A percentile compares a stretch with the other conserved stretches of the same genome.
These are phyloP conservation scores for Collybia mongolica DNA, from an alignment of 768 basidiomycete genomes.

Conservation along the genomic window DNA sequence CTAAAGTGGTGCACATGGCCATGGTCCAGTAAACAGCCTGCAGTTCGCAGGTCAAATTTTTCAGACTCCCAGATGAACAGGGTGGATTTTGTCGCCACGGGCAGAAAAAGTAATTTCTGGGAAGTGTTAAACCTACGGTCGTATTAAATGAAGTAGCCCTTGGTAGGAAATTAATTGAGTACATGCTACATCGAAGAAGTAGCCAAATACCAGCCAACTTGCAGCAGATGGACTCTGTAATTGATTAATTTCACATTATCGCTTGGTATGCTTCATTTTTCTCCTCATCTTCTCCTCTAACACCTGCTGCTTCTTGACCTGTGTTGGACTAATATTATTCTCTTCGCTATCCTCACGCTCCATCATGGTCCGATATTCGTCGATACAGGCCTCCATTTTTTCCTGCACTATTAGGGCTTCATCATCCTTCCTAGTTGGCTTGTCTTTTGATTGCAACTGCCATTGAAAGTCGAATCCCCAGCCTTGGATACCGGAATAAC, in stretches of 20 bases:
- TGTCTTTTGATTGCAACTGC: conserved; percentile 35
- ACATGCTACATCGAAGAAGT: neutral
- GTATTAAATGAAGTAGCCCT: neutral
- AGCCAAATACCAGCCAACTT: neutral
- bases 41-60: no score
- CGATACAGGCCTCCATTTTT: conserved; percentile 74
- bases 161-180: neutral
- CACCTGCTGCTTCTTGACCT: conserved; percentile 58
- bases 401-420: conserved; percentile 42
- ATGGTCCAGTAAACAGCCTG: no score
- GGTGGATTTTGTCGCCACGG: no score
- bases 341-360: conserved; percentile 53
- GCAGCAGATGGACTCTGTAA: neutral
- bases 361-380: conserved; percentile 42
- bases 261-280: conserved; percentile 29
- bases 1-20: no score
- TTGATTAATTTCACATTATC: conserved; percentile 6
- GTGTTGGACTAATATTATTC: conserved; percentile 63
- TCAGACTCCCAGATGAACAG: no score
- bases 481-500: conserved; percentile 39
- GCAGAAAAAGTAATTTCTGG: no score
- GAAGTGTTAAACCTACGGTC: no score
- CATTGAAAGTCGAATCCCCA: conserved; percentile 90
- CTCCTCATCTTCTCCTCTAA: conserved; percentile 40
- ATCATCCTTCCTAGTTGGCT: conserved; percentile 17